A percentile compares a stretch with the other conserved stretches of the same genome.
Conservation (phyloP, 2,329 filamentous ascomycete genomes). For the Stromatinia cepivora region DNA sequence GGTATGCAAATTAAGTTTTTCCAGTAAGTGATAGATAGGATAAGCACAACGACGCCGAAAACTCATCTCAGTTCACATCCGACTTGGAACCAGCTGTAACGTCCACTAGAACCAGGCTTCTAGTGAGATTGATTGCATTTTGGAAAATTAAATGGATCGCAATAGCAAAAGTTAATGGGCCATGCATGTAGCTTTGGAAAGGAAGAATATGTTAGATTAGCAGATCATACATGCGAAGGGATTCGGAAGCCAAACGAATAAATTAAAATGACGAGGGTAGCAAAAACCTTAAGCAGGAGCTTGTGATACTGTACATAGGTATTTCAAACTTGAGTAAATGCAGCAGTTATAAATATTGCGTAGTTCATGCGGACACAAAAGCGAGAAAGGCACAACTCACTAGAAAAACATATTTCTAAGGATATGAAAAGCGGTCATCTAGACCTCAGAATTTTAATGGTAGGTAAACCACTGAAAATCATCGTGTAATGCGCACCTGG, state of each 20-base stretch:
- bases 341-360: not conserved
- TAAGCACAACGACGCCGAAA: not conserved
- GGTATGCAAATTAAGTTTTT: not conserved
- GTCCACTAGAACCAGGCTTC: not conserved
- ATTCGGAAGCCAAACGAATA: not conserved
- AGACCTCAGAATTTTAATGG: not conserved
- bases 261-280: not conserved
- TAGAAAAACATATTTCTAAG: not conserved
- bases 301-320: not conserved
- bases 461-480: not conserved
- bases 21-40: not conserved
- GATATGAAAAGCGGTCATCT: not conserved
- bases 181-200: not conserved
- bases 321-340: not conserved
- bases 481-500: not conserved
- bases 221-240: slow-evolving; percentile 1
- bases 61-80: not conserved
- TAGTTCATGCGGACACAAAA: not conserved
- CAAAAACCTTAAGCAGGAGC: not conserved
- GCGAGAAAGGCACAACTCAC: not conserved
- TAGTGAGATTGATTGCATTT: not conserved
- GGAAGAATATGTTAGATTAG: not conserved
- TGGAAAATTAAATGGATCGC: not conserved
- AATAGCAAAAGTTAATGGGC: not conserved
- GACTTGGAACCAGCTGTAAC: not conserved